Conservation (phyloP, 1,284 basidiomycete species). For the Schizophyllum commune region DNA sequence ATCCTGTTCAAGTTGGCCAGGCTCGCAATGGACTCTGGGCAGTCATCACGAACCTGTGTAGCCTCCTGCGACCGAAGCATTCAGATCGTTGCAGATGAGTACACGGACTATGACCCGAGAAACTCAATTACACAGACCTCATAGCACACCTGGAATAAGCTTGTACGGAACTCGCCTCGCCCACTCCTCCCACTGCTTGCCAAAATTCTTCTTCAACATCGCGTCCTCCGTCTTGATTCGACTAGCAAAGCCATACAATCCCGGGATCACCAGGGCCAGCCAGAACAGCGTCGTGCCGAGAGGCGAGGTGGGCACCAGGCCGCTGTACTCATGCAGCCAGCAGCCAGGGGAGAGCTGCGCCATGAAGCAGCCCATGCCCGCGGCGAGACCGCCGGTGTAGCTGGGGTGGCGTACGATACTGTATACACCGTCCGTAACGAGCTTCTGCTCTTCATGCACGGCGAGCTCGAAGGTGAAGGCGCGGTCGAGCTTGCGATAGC, state of each 20-base stretch:
- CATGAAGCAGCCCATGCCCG: slow-evolving; percentile 4
- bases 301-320: not conserved
- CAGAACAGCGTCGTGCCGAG: not conserved
- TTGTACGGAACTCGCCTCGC: slow-evolving; percentile 6
- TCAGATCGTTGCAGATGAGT: not conserved
- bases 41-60: too few species aligned
- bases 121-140: not conserved
- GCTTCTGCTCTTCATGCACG: slow-evolving; percentile 10
- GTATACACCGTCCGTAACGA: slow-evolving; percentile 12
- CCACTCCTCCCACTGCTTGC: slow-evolving; percentile 15
- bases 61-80: too few species aligned
- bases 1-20: too few species aligned
- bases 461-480: slow-evolving; percentile 16
- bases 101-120: not conserved
- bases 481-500: slow-evolving; percentile 11
- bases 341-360: slow-evolving; percentile 8
- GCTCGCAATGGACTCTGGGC: too few species aligned
- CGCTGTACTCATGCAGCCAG: slow-evolving; percentile 12
- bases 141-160: slow-evolving; percentile 9
- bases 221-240: slow-evolving; percentile 13
- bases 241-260: not conserved
- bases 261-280: slow-evolving; percentile 2
- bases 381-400: slow-evolving; percentile 16
- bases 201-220: slow-evolving; percentile 12
- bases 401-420: slow-evolving; percentile 20